A percentile compares a stretch with the other conserved stretches of the same genome.
Conservation (phyloP, 2,329 filamentous ascomycete genomes). For the Ophiostoma angusticollis region DNA sequence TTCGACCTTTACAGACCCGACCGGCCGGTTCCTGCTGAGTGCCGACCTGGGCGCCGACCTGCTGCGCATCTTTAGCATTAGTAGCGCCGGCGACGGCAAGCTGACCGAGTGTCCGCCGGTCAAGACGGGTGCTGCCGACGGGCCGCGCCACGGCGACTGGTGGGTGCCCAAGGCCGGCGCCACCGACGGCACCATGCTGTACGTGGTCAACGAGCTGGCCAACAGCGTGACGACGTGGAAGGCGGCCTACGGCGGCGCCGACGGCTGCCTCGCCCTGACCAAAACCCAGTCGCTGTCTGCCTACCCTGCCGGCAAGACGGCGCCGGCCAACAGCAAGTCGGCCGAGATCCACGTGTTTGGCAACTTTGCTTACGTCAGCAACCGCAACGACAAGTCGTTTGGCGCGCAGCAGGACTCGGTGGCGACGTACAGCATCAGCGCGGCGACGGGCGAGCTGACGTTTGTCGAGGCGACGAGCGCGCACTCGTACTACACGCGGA, state of each 20-base stretch:
- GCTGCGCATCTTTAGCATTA: slow-evolving; percentile 39
- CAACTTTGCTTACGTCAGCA: slow-evolving; percentile 46
- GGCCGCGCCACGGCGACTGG: slow-evolving; percentile 40
- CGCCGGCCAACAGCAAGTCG: slow-evolving; percentile 35
- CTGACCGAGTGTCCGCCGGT: slow-evolving; percentile 33
- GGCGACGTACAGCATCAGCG: slow-evolving; percentile 35
- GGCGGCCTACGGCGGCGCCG: slow-evolving; percentile 27
- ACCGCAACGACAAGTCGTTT: slow-evolving; percentile 49
- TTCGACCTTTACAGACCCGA: slow-evolving; percentile 35
- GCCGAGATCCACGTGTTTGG: slow-evolving; percentile 41
- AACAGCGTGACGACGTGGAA: slow-evolving; percentile 38
- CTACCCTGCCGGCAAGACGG: slow-evolving; percentile 28
- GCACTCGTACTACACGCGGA: slow-evolving; percentile 47
- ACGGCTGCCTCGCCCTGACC: slow-evolving; percentile 32
- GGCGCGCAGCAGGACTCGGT: slow-evolving; percentile 41
- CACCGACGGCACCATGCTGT: slow-evolving; percentile 17
- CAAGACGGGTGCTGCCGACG: slow-evolving; percentile 31
- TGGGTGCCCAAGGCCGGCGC: slow-evolving; percentile 25
- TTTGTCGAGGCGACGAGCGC: slow-evolving; percentile 43
- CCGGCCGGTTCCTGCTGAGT: slow-evolving; percentile 34
- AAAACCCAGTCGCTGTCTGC: slow-evolving; percentile 34
- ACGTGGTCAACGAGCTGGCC: slow-evolving; percentile 31
- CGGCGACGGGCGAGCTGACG: slow-evolving; percentile 32
- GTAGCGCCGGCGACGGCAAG: slow-evolving; percentile 28
- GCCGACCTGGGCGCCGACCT: slow-evolving; percentile 43